Base-by-base conservation (phyloP, 805 yeast species). In the Nematodospora valgi region DNA sequence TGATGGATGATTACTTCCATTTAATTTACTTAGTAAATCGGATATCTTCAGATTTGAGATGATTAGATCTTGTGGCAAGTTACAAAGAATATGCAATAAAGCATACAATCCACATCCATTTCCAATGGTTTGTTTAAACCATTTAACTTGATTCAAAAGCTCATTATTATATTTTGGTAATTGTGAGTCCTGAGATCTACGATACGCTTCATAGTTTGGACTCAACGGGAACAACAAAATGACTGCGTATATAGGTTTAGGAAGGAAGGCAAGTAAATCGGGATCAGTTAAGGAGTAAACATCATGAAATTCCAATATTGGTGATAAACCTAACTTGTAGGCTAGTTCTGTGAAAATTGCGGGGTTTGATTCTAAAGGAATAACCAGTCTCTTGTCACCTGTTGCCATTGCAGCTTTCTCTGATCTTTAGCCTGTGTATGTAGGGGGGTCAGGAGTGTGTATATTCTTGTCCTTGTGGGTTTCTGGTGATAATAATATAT, bases 51-150 rank as follows among this genome's bases (percentile, higher is more conserved):
- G 64, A 34, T 68, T 63, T 6, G 59, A 48, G 12, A 74, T 58
- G 6, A 74, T 56, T 21, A 74, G 55, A 16, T 71, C 75, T 4
- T 49, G 39, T 1, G 79, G 74, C 30, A 76, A 46, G 45, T 76
- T 76, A 21, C 67, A 45, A 23, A 75, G 49, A 1, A 64, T 43
- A 49, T 91, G 97, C 15, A 91, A 62, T 30, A 93, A 56, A 0
- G 96, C 98, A 58, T 84, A 86, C 21, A 94, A 72, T 4, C 98
- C 98, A 63, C 98, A 91, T 0, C 95, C 94, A 54, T 91, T 91
- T 43, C 75, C 76, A 12, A 93, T 76, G 1, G 88, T 79, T 51
- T 91, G 98, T 46, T 77, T 78, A 48, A 80, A 77, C 97, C 98
- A 93, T n/a, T 71, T 45, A 11, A 79, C 64, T 8, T 58, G 49